phyloP scores from a whole-genome alignment of 306 rosid genomes.

The Ormosia semicastrata region DNA sequence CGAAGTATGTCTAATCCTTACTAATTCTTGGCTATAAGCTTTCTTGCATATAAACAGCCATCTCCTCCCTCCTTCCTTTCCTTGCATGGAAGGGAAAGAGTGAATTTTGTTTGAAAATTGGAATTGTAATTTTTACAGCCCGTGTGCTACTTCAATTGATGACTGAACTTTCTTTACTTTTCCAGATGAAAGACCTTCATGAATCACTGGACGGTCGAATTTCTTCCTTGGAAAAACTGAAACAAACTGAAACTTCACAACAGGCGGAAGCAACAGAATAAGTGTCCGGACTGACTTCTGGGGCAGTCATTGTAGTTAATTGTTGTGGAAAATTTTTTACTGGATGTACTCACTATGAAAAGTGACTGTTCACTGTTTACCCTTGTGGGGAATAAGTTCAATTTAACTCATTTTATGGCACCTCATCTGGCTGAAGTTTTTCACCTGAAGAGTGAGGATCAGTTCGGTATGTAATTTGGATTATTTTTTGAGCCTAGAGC shows the following conservation, averaged over 20 bases:
- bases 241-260: conserved; percentile 53
- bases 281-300: conserved; percentile 5
- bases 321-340: conserved; percentile 16
- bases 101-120: background rate
- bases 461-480: conserved; percentile 21
- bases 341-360: conserved; percentile 24
- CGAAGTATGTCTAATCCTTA: background rate
- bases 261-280: conserved; percentile 61
- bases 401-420: conserved; percentile 25
- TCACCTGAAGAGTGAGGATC: conserved; percentile 5
- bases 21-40: background rate
- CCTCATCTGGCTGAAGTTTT: conserved; percentile 13
- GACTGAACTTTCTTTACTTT: conserved; percentile 17
- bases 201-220: conserved; percentile 68
- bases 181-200: conserved; percentile 73
- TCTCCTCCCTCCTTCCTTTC: conserved; percentile 6
- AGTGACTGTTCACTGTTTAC: conserved; percentile 18
- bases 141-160: background rate
- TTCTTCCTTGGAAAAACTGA: conserved; percentile 73
- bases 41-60: background rate
- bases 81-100: background rate
- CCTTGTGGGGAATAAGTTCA: conserved; percentile 31
- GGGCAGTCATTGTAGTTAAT: conserved; percentile 11
- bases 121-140: background rate
- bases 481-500: background rate